These are phyloP conservation scores for Lentinula raphanica DNA, from an alignment of 768 basidiomycete species.

Conservation along the genomic window DNA sequence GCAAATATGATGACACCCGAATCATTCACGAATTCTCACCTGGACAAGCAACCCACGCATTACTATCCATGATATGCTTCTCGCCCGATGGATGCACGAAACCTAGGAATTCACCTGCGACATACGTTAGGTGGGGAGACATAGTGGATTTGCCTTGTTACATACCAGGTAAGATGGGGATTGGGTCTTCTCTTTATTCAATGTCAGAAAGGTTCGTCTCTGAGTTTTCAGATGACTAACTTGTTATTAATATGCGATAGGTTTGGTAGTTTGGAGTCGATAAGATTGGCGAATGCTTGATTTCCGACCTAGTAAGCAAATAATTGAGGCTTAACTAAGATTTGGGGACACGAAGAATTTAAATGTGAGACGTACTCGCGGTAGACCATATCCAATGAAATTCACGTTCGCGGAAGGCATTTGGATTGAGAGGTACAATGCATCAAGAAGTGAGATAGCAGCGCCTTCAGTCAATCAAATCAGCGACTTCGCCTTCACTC, in stretches of 20 bases:
- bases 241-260: constrained; percentile 61
- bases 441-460: constrained; percentile 51
- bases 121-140: not conserved
- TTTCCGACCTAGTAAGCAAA: constrained; percentile 40
- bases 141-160: not conserved
- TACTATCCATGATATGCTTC: constrained; percentile 20
- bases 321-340: not conserved
- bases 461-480: constrained; percentile 27
- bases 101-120: constrained; percentile 4
- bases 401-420: constrained; percentile 31
- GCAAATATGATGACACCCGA: too few species aligned
- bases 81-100: constrained; percentile 30
- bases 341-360: not conserved
- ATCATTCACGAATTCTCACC: constrained; percentile 26
- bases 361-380: constrained; percentile 29
- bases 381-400: constrained; percentile 37
- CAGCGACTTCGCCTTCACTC: not conserved
- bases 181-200: constrained; percentile 28
- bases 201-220: not conserved
- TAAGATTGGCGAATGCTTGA: constrained; percentile 56
- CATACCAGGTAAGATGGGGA: constrained; percentile 37
- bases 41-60: constrained; percentile 50
- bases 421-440: constrained; percentile 50
- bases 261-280: constrained; percentile 37
- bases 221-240: constrained; percentile 16